Conservation (phyloP, 441 rosid genomes). For the Viola pubescens region DNA sequence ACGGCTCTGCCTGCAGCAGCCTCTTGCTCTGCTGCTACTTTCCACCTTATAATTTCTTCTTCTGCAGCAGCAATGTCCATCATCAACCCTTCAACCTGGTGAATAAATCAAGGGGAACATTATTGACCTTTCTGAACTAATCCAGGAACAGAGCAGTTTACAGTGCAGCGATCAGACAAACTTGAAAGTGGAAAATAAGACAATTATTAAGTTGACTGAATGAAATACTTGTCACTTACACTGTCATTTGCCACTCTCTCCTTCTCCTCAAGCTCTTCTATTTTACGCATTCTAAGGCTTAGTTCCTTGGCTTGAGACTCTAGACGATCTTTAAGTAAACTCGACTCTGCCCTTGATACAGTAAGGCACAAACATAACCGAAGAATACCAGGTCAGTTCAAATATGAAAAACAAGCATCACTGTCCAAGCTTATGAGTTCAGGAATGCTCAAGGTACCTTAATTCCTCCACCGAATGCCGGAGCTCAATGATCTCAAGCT, state of each 20-base stretch:
- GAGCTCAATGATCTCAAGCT: constrained; percentile 71
- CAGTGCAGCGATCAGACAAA: not conserved
- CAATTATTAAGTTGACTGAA: constrained; percentile 7
- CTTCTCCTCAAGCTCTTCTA: constrained; percentile 81
- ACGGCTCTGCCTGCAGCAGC: constrained; percentile 95
- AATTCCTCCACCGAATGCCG: constrained; percentile 67
- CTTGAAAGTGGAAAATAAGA: too few species aligned
- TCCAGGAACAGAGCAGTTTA: not conserved
- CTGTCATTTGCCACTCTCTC: constrained; percentile 89
- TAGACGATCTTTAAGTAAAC: constrained; percentile 51
- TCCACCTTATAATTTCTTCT: constrained; percentile 95
- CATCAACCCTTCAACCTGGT: constrained; percentile 93
- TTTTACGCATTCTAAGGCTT: constrained; percentile 47
- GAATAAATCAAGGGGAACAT: not conserved
- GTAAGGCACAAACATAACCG: constrained; percentile 22
- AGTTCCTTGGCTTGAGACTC: constrained; percentile 76
- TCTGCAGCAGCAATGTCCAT: constrained; percentile 89
- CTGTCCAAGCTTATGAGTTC: constrained; percentile 6
- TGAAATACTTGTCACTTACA: constrained; percentile 36
- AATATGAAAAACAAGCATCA: constrained; percentile 2
- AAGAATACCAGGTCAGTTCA: constrained; percentile 20
- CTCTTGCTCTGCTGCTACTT: constrained; percentile 96
- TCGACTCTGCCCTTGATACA: constrained; percentile 73
- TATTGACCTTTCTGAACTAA: constrained; percentile 2
- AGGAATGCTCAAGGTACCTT: constrained; percentile 37